Base-by-base conservation (phyloP, 176 grass and related monocot species). In the Puya raimondii region DNA sequence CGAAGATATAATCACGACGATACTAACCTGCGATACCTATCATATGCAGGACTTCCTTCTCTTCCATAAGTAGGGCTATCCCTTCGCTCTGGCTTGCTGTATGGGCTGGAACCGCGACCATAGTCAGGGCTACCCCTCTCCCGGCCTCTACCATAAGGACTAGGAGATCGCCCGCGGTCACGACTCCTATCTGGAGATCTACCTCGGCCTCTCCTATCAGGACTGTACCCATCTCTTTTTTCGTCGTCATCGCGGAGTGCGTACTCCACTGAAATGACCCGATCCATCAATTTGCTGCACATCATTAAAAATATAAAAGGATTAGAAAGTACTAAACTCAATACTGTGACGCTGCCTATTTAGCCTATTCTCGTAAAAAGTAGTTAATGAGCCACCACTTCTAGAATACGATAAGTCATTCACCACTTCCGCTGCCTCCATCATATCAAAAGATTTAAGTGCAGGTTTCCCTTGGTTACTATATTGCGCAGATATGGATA, bases 171-270 rank as follows among this genome's bases (percentile, higher is more conserved):
- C 14, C 64, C 81, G 3, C 65, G 81, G 29, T 84, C 64, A 11
- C 78, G 72, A 48, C 87, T 86, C 78, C 81, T 87, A 53, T 80
- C 89, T 0, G 79, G 92, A 7, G 88, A 91, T 74, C 85, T 85
- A 76, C 87, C 81, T 23, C 88, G 81, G 11, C 82, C 90, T 77
- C 90, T 90, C 70, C 85, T 86, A 27, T 88, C 85, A 78, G 95
- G 90, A 66, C 95, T 99, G 70, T 86, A 92, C 23, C 88, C 85
- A 16, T 90, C 84, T 79, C 57, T 85, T 68, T 73, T 89, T 68
- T 99, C 95, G 70, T 96, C 91, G 63, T 99, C 94, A 76, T 99
- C 95, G 23, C 90, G 90, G 59, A 94, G 71, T 9, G 95, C 95
- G 72, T 94, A 99, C 73, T 99, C 95, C 56, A 99, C 90, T 48